These are phyloP conservation scores for Amyloporia xantha DNA, from an alignment of 768 basidiomycete species.

Conservation along the genomic window DNA sequence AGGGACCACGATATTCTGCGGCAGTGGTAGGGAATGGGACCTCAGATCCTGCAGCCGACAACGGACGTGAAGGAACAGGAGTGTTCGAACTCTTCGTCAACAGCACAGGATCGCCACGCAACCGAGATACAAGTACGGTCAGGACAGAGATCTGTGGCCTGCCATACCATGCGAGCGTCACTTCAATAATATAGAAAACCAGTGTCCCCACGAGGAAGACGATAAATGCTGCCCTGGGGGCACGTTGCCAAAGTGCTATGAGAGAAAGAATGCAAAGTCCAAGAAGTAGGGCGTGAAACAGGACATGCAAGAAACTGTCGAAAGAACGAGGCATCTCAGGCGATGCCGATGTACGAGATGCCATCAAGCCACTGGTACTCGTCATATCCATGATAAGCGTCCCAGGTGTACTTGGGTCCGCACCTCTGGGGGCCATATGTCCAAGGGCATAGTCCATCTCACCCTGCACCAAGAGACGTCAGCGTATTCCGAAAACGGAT, in stretches of 20 bases:
- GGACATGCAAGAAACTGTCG: constrained; percentile 37
- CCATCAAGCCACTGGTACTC: constrained; percentile 33
- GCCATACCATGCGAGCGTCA: constrained; percentile 51
- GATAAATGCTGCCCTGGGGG: constrained; percentile 48
- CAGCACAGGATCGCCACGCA: constrained; percentile 30
- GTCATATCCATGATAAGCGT: constrained; percentile 38
- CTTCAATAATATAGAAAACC: constrained; percentile 48
- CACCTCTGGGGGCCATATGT: constrained; percentile 45
- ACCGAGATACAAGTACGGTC: constrained; percentile 38
- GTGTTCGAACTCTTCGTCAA: too few species aligned
- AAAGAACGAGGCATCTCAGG: constrained; percentile 32
- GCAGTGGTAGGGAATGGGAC: constrained; percentile 35
- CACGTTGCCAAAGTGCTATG: constrained; percentile 50
- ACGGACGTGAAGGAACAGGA: constrained; percentile 33
- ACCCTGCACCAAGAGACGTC: constrained; percentile 40
- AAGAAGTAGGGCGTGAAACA: constrained; percentile 53
- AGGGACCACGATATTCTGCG: constrained; percentile 44
- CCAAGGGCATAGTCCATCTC: constrained; percentile 67
- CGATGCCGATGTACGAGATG: constrained; percentile 17
- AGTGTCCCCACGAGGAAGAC: constrained; percentile 59
- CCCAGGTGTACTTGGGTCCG: constrained; percentile 40
- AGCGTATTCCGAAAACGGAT: constrained; percentile 4
- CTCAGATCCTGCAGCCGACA: constrained; percentile 34
- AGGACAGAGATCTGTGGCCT: constrained; percentile 53
- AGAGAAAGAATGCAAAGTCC: constrained; percentile 53